Percentiles rank a stretch among this genome's conserved stretches.
Conservation (phyloP, 805 yeast species). For the Nakazawaea populi region DNA sequence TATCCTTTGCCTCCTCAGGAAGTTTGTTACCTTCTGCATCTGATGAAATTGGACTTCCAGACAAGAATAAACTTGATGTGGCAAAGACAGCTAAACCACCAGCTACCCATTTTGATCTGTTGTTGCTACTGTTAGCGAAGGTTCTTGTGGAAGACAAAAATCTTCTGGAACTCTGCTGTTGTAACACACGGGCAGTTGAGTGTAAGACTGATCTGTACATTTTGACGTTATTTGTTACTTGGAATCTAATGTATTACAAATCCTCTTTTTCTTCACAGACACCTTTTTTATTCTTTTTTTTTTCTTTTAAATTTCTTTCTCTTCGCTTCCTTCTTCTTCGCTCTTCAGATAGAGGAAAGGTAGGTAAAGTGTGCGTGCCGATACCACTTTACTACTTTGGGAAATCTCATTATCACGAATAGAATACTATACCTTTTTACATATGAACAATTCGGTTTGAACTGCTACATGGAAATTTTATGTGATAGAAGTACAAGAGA, state of each 20-base stretch:
- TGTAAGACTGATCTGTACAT: slow-evolving; percentile 1
- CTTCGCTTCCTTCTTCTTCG: neutral
- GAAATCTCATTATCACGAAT: too few species aligned
- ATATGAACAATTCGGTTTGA: too few species aligned
- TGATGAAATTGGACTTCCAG: neutral
- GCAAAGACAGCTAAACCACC: slow-evolving; percentile 1
- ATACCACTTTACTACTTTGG: too few species aligned
- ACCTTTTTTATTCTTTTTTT: too few species aligned
- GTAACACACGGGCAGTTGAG: neutral
- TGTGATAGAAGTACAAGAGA: too few species aligned
- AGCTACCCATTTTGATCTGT: slow-evolving; percentile 3
- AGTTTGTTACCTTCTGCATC: slow-evolving; percentile 6
- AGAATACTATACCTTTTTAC: too few species aligned
- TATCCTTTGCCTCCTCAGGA: neutral
- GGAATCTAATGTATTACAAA: neutral
- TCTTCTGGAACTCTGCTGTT: neutral
- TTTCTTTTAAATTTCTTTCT: too few species aligned
- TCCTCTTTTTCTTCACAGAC: neutral
- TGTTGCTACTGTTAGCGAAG: neutral
- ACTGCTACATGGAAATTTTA: too few species aligned
- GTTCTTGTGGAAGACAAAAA: neutral
- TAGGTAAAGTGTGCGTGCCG: too few species aligned
- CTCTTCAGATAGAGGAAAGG: too few species aligned
- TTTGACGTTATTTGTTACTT: neutral
- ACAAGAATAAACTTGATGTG: neutral